Evolutionary conservation across 306 rosid species (phyloP).

Genomic region (Abrus pulchellus): DNA sequence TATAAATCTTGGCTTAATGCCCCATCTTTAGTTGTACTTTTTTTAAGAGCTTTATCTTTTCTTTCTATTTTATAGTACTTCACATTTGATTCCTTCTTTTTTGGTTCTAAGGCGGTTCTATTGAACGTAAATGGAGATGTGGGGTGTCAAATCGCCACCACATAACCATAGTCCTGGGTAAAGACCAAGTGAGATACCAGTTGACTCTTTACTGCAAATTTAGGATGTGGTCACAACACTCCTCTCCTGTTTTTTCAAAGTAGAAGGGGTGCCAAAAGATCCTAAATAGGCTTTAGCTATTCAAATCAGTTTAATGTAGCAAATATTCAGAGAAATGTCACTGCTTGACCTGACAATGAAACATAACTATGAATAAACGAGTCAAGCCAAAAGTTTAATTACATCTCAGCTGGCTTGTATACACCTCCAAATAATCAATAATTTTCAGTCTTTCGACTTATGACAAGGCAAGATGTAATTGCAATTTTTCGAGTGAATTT

Average conservation of each 20-base stretch:
- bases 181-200: neutral
- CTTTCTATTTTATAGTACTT: conserved; percentile 30
- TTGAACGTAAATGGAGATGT: conserved; percentile 27
- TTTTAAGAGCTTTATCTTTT: conserved; percentile 39
- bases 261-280: conserved; percentile 22
- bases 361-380: neutral
- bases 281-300: conserved; percentile 24
- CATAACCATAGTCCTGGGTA: conserved; percentile 12
- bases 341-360: conserved; percentile 38
- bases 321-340: neutral
- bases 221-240: conserved; percentile 35
- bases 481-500: too few species aligned
- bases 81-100: neutral
- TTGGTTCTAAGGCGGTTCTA: conserved; percentile 14
- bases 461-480: too few species aligned
- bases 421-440: too few species aligned
- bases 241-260: conserved; percentile 28
- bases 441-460: too few species aligned
- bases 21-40: conserved; percentile 30
- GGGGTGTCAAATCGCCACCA: conserved; percentile 7
- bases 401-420: too few species aligned
- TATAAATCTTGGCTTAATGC: conserved; percentile 17
- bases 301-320: conserved; percentile 17
- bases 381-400: too few species aligned
- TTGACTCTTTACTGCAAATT: conserved; percentile 33